Percentiles rank a stretch among this genome's conserved stretches.
Evolutionary conservation across 2,329 filamentous ascomycete species (phyloP).

Genomic region (Chrysosporium queenslandicum): DNA sequence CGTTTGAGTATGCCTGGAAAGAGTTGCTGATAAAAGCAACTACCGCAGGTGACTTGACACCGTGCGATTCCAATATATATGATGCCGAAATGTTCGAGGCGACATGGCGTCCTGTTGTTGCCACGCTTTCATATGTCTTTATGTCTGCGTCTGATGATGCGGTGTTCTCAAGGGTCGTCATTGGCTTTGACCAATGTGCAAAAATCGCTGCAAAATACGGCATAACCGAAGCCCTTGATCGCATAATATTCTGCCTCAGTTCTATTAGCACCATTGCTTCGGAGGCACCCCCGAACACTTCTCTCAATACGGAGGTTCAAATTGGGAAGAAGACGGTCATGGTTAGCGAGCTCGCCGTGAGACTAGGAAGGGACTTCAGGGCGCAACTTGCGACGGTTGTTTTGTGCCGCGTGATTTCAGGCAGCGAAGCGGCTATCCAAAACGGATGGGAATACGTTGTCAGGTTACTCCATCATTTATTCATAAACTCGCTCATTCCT

Average conservation of each 20-base stretch:
- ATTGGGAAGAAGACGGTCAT: constrained; percentile 86
- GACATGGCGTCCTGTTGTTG: constrained; percentile 90
- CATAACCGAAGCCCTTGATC: constrained; percentile 77
- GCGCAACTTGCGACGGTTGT: constrained; percentile 90
- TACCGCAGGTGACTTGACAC: constrained; percentile 59
- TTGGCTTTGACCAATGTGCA: constrained; percentile 92
- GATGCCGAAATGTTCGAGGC: constrained; percentile 96
- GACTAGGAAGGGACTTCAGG: constrained; percentile 85
- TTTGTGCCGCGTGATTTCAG: constrained; percentile 83
- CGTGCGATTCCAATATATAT: constrained; percentile 86
- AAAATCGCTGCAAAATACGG: constrained; percentile 79
- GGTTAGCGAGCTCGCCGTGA: constrained; percentile 96
- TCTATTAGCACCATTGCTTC: constrained; percentile 82
- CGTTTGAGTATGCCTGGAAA: constrained; percentile 96
- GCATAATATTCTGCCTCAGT: constrained; percentile 81
- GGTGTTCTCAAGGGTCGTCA: constrained; percentile 85
- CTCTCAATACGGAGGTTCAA: constrained; percentile 90
- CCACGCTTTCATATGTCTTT: constrained; percentile 94
- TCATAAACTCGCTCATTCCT: constrained; percentile 86
- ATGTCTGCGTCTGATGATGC: constrained; percentile 97
- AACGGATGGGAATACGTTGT: constrained; percentile 57
- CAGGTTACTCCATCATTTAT: constrained; percentile 88
- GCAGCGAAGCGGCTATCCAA: constrained; percentile 66
- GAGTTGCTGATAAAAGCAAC: constrained; percentile 80
- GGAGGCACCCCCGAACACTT: constrained; percentile 65